Percentiles rank a stretch among this genome's conserved stretches.
phyloP scores from a whole-genome alignment of 441 rosid species.

The Populus hybrid region DNA sequence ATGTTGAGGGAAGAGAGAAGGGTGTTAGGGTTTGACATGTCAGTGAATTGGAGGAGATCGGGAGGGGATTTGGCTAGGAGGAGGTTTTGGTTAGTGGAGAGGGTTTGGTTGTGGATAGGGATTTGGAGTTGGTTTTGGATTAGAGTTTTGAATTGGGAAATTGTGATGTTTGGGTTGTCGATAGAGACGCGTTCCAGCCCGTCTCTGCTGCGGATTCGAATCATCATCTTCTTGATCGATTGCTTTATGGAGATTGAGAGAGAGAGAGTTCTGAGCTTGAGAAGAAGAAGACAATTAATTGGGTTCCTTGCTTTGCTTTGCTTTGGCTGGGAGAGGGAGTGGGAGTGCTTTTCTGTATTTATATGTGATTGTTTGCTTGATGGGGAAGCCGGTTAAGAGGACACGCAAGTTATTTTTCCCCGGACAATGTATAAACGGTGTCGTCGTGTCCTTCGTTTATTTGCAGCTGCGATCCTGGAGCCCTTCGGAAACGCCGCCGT shows the following conservation, averaged over 20 bases:
- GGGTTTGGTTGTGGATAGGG: constrained; percentile 72
- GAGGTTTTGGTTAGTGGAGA: constrained; percentile 74
- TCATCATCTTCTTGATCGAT: constrained; percentile 34
- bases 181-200: constrained; percentile 82
- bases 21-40: constrained; percentile 65
- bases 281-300: background rate
- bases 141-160: constrained; percentile 72
- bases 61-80: constrained; percentile 61
- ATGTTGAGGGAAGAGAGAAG: constrained; percentile 58
- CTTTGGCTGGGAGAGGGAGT: background rate
- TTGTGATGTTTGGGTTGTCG: constrained; percentile 46
- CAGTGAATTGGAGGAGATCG: constrained; percentile 52
- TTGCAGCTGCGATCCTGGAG: no score
- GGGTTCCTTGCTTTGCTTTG: background rate
- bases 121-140: constrained; percentile 81
- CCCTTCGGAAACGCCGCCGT: no score
- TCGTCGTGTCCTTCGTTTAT: background rate
- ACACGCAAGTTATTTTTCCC: background rate
- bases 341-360: background rate
- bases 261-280: background rate
- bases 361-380: background rate
- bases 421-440: background rate
- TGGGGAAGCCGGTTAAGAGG: background rate
- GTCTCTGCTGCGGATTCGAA: constrained; percentile 91
- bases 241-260: background rate